phyloP scores from a whole-genome alignment of 495 filamentous ascomycete genomes.

The Pseudotulostoma volvatum region DNA sequence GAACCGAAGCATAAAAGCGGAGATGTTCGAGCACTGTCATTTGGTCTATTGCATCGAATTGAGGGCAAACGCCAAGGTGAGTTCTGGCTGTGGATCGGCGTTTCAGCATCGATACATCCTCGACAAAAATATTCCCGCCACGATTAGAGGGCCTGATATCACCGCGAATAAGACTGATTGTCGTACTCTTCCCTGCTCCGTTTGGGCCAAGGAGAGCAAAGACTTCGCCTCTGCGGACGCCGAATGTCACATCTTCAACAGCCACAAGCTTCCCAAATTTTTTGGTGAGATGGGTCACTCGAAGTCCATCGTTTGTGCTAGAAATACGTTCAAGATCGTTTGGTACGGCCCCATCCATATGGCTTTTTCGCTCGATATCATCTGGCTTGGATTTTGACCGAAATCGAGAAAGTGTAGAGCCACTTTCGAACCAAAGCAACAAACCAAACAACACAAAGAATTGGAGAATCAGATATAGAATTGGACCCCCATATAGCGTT shows the following conservation, averaged over 20 bases:
- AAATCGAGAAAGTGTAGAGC: constrained; percentile 33
- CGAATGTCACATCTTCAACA: constrained; percentile 70
- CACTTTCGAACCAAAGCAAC: constrained; percentile 58
- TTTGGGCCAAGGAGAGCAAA: constrained; percentile 81
- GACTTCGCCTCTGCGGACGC: constrained; percentile 57
- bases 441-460: constrained; percentile 45
- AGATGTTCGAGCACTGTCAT: constrained; percentile 41
- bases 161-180: constrained; percentile 71
- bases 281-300: constrained; percentile 61
- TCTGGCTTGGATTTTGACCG: constrained; percentile 23
- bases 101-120: constrained; percentile 48
- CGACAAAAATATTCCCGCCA: constrained; percentile 56
- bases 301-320: constrained; percentile 45
- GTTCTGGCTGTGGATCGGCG: constrained; percentile 48
- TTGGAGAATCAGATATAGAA: constrained; percentile 59
- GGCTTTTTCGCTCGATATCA: constrained; percentile 16
- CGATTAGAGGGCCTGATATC: constrained; percentile 49
- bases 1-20: constrained; percentile 38
- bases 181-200: constrained; percentile 76
- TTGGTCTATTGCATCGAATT: constrained; percentile 40
- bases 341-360: constrained; percentile 27
- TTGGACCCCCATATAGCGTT: constrained; percentile 59
- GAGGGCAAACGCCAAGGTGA: constrained; percentile 52
- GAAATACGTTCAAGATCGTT: constrained; percentile 32
- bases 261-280: constrained; percentile 50